Evolutionary conservation across 2,329 filamentous ascomycete genomes (phyloP).

Genomic region (Xylaria sp.): DNA sequence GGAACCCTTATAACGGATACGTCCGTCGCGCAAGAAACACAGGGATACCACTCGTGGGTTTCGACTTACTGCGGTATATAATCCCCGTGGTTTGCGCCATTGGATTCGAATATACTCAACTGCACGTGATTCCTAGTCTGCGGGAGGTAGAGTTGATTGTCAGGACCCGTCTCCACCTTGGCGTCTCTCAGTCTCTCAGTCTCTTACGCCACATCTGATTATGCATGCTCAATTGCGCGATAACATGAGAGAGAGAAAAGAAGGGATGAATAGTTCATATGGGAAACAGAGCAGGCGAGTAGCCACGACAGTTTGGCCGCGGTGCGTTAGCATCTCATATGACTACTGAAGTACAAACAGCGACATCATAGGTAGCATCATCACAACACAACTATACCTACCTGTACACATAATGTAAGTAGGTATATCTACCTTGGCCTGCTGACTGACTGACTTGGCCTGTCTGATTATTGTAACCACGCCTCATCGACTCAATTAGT

Average conservation of each 20-base stretch:
- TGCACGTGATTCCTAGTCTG: background rate
- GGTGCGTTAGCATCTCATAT: conserved; percentile 9
- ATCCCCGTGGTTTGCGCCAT: background rate
- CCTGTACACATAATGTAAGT: background rate
- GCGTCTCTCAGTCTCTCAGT: background rate
- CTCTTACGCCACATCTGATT: background rate
- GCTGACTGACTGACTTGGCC: conserved; percentile 5
- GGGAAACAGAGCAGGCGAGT: background rate
- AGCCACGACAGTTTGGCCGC: background rate
- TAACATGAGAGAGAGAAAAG: background rate
- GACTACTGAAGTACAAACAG: conserved; percentile 1
- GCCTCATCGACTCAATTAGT: conserved; percentile 1
- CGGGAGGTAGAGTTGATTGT: background rate
- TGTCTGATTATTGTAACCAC: conserved; percentile 1
- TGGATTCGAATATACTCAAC: background rate
- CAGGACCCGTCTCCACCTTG: conserved; percentile 9
- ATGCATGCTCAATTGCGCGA: background rate
- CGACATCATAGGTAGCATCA: background rate
- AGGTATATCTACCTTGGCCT: background rate
- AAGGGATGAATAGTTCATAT: background rate
- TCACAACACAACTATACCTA: background rate
- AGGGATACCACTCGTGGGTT: background rate
- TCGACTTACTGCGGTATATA: background rate
- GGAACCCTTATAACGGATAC: background rate
- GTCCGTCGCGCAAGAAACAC: conserved; percentile 2